Evolutionary conservation across 139 green algal species (phyloP).

Genomic region (Picochlorum sp.): DNA sequence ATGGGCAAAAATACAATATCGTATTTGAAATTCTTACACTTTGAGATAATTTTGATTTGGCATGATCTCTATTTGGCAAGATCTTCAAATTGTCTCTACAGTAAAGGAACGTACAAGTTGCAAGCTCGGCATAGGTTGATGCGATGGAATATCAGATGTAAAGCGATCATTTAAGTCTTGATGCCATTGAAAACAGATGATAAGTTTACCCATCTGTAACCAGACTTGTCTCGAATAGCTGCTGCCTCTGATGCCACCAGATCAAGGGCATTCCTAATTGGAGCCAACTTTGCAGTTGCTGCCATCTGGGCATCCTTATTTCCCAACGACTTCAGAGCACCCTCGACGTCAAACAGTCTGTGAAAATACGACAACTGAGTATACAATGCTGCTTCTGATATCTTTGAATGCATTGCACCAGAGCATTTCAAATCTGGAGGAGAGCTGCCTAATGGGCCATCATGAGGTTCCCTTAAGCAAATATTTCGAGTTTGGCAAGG

Average conservation of each 20-base stretch:
- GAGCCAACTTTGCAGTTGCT: conserved; percentile 9
- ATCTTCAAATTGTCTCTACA: no score
- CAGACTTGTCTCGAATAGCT: conserved; percentile 25
- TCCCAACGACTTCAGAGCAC: conserved; percentile 21
- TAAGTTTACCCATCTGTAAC: conserved; percentile 64
- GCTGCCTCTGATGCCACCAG: conserved; percentile 26
- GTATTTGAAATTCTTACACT: no score
- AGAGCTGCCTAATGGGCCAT: neutral
- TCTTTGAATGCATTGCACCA: conserved; percentile 22
- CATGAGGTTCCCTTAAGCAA: conserved; percentile 12
- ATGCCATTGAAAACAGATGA: conserved; percentile 33
- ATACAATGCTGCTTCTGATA: conserved; percentile 48
- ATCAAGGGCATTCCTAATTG: conserved; percentile 23
- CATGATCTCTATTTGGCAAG: no score
- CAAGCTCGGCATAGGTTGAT: no score
- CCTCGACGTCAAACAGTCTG: conserved; percentile 44
- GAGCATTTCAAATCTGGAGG: conserved; percentile 11
- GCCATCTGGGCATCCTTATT: conserved; percentile 11
- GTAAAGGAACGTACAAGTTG: no score
- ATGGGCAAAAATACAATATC: neutral
- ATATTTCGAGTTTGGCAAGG: conserved; percentile 38
- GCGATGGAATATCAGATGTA: no score
- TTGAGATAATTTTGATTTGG: no score
- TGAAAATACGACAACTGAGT: conserved; percentile 48
- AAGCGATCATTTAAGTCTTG: no score